Percentiles rank a stretch among this genome's conserved stretches.
Conservation (phyloP, 305 asterid genomes). For the Salvia sclarea region DNA sequence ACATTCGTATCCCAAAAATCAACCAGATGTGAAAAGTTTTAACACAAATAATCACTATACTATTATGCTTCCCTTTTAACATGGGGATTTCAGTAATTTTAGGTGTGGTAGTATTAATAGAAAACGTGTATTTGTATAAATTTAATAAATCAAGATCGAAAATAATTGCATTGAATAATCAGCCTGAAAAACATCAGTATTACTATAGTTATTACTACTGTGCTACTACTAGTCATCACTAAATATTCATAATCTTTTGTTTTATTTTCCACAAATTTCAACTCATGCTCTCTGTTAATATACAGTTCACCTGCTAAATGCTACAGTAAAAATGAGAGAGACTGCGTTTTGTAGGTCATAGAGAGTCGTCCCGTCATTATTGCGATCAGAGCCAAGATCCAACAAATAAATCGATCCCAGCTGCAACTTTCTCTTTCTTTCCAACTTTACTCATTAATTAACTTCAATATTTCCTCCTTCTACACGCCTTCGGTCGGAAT, state of each 20-base stretch:
- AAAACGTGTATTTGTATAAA: too few relatives aligned
- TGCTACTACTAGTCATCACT: neutral
- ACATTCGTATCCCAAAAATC: too few relatives aligned
- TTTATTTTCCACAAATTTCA: neutral
- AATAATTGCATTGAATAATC: too few relatives aligned
- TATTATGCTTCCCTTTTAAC: too few relatives aligned
- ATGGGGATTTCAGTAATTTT: too few relatives aligned
- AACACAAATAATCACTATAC: too few relatives aligned
- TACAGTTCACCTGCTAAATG: neutral
- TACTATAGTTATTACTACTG: too few relatives aligned
- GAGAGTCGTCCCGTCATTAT: slow-evolving; percentile 28
- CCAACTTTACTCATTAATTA: slow-evolving; percentile 15
- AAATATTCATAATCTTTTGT: neutral
- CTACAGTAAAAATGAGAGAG: slow-evolving; percentile 10
- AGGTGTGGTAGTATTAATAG: too few relatives aligned
- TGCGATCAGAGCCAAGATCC: slow-evolving; percentile 36
- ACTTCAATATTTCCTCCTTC: slow-evolving; percentile 26
- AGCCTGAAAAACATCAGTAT: too few relatives aligned
- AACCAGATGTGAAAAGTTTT: too few relatives aligned
- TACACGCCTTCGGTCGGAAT: slow-evolving; percentile 30
- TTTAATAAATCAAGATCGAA: too few relatives aligned
- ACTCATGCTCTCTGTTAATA: neutral
- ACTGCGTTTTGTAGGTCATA: slow-evolving; percentile 25
- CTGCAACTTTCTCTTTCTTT: slow-evolving; percentile 11
- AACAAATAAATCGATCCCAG: slow-evolving; percentile 19